Base-by-base conservation (phyloP, 192 early-diverging fungal genomes). In the Chytriomyces sp. region DNA sequence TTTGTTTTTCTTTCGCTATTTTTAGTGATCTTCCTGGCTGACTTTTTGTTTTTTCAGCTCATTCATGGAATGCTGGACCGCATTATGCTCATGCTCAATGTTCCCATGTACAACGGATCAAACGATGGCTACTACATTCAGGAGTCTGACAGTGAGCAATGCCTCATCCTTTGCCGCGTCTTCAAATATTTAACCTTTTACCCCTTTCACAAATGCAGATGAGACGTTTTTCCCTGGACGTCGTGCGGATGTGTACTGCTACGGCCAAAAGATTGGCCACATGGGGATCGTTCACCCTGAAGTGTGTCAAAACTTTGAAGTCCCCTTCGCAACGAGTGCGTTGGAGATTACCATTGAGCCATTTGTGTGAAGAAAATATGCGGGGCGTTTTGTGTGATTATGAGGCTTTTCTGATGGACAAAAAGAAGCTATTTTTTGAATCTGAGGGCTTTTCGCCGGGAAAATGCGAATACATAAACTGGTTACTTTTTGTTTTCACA, bases 291-390 rank as follows among this genome's bases (percentile, higher is more conserved):
- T 98, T 18, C 96, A 99, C 77, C 98, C 97, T 24, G 88, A 92
- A 70, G 95, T 98, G 2, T 79, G 97, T 70, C 85, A 84, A 66
- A 91, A 91, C 81, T 99, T 92, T 81, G 94, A 93, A 64, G 84
- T 99, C 59, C 83, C 83, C 47, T 93, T 93, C 81, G 95, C 98
- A 10, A 91, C 91, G 72, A 93, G 95, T 49, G 91, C 91, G 46
- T 81, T 99, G 73, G 98, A 99, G 86, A 91, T 99, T 82, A 94
- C 95, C 84, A 83, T 99, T 59, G 98, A 98, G 87, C 93, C 91
- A 45, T 97, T 99, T 89, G 82, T 99, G 69, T 98, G 80, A 79
- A 43, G 7, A 16, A 59, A n/a, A n/a, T n/a, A 59, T 2, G 20
- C 20, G 57, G 18, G 18, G 18, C 16, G 16, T 59, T 23, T n/a